Evolutionary conservation across 2,329 filamentous ascomycete species (phyloP).

Genomic region (Dothistroma septosporum): DNA sequence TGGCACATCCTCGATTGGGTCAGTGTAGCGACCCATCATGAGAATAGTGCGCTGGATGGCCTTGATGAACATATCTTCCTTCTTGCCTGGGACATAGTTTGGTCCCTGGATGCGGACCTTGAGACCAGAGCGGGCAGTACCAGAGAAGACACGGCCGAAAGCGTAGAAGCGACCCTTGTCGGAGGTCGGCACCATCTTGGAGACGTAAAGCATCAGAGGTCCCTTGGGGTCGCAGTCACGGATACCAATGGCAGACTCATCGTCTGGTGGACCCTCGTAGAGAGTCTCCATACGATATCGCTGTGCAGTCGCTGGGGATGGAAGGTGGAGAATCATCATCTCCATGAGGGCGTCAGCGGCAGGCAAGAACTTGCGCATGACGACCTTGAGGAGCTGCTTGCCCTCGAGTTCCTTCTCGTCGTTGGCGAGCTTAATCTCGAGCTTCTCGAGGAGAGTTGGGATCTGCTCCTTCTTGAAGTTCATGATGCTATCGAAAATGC

Average conservation of each 20-base stretch:
- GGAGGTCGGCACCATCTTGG: constrained; percentile 99
- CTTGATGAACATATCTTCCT: constrained; percentile 99
- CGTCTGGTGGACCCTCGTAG: constrained; percentile 94
- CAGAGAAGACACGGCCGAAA: constrained; percentile 99
- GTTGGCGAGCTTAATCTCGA: constrained; percentile 80
- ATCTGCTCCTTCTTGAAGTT: constrained; percentile 98
- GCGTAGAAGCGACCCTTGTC: constrained; percentile 99
- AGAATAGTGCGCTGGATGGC: constrained; percentile 98
- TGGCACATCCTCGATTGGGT: constrained; percentile 98
- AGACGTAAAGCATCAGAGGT: constrained; percentile 99
- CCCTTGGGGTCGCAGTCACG: constrained; percentile 97
- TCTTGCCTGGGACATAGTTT: constrained; percentile 97
- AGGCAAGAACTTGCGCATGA: constrained; percentile 98
- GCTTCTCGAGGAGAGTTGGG: constrained; percentile 78
- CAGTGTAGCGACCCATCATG: constrained; percentile 99
- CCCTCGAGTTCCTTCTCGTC: constrained; percentile 93
- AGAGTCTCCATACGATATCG: constrained; percentile 97
- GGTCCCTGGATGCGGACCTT: constrained; percentile 99
- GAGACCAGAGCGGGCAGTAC: constrained; percentile 94
- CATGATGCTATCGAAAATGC: constrained; percentile 94
- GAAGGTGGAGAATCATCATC: constrained; percentile 99
- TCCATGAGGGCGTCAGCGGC: constrained; percentile 96
- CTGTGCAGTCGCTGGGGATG: constrained; percentile 92
- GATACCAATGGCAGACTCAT: constrained; percentile 91
- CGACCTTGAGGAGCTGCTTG: constrained; percentile 94